phyloP scores from a whole-genome alignment of 2,329 filamentous ascomycete species.

The Diaporthe destruens region DNA sequence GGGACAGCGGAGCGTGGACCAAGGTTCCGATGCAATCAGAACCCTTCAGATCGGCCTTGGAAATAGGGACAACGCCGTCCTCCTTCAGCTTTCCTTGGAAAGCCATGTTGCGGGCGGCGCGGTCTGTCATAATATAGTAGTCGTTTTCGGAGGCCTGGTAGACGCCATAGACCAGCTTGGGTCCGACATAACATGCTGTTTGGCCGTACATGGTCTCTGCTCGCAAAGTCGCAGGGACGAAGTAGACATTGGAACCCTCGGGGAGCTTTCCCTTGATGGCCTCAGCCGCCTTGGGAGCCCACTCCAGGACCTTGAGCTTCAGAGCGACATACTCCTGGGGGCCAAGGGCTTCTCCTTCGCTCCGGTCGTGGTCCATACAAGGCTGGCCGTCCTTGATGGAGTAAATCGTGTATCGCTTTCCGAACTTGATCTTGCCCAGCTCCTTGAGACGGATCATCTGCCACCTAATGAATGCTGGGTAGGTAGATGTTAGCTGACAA shows the following conservation, averaged over 20 bases:
- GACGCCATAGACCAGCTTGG: slow-evolving; percentile 88
- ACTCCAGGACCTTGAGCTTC: slow-evolving; percentile 92
- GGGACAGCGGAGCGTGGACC: slow-evolving; percentile 88
- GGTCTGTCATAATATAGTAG: slow-evolving; percentile 86
- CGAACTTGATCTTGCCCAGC: slow-evolving; percentile 91
- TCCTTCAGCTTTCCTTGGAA: slow-evolving; percentile 88
- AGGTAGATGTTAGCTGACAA: neutral
- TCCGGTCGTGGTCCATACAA: slow-evolving; percentile 63
- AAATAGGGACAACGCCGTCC: slow-evolving; percentile 77
- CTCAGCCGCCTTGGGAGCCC: slow-evolving; percentile 81
- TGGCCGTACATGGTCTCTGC: slow-evolving; percentile 99
- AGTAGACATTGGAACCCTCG: slow-evolving; percentile 82
- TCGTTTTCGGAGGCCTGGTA: slow-evolving; percentile 84
- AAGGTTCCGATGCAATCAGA: slow-evolving; percentile 88
- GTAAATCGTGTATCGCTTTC: slow-evolving; percentile 90
- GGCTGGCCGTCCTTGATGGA: slow-evolving; percentile 89
- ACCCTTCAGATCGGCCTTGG: slow-evolving; percentile 81
- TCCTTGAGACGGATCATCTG: slow-evolving; percentile 95
- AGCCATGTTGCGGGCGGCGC: slow-evolving; percentile 91
- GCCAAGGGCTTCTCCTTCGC: slow-evolving; percentile 55
- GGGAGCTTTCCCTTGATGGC: slow-evolving; percentile 83
- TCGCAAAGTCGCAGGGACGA: slow-evolving; percentile 90
- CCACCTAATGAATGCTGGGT: slow-evolving; percentile 84
- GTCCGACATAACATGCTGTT: slow-evolving; percentile 94
- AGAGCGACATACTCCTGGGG: slow-evolving; percentile 84